Percentiles rank a stretch among this genome's conserved stretches.
phyloP scores from a whole-genome alignment of 1,139 yeast species.

The Spencermartinsiella ligniputridi region DNA sequence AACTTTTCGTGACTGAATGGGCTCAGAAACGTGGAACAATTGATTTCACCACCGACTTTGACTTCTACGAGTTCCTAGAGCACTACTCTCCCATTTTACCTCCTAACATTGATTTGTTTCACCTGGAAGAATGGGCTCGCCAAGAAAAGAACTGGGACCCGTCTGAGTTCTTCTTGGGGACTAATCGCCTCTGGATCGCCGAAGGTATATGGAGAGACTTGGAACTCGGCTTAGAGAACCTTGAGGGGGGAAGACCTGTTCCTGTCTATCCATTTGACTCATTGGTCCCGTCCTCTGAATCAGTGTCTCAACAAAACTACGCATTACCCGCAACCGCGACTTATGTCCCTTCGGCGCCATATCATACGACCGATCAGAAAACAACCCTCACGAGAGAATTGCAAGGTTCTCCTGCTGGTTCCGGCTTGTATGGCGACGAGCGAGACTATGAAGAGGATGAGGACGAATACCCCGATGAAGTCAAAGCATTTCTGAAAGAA shows the following conservation, averaged over 20 bases:
- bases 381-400: constrained; percentile 1
- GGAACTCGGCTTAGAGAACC: constrained; percentile 27
- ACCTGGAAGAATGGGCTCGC: constrained; percentile 37
- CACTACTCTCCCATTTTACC: constrained; percentile 35
- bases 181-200: constrained; percentile 34
- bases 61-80: constrained; percentile 35
- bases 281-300: constrained; percentile 2
- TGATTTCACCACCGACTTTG: constrained; percentile 40
- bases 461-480: constrained; percentile 21
- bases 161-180: constrained; percentile 34
- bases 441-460: constrained; percentile 15
- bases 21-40: constrained; percentile 30
- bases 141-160: constrained; percentile 33
- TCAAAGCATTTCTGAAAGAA: constrained; percentile 23
- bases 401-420: constrained; percentile 3
- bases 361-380: background rate
- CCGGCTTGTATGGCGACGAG: constrained; percentile 15
- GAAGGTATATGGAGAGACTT: constrained; percentile 37
- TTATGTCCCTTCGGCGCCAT: background rate
- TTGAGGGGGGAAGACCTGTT: background rate
- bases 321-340: background rate
- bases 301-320: constrained; percentile 1
- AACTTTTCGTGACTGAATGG: constrained; percentile 37
- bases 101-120: constrained; percentile 27
- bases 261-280: constrained; percentile 1